These are phyloP conservation scores for Russula vinacea DNA, from an alignment of 768 basidiomycete species.

Conservation along the genomic window DNA sequence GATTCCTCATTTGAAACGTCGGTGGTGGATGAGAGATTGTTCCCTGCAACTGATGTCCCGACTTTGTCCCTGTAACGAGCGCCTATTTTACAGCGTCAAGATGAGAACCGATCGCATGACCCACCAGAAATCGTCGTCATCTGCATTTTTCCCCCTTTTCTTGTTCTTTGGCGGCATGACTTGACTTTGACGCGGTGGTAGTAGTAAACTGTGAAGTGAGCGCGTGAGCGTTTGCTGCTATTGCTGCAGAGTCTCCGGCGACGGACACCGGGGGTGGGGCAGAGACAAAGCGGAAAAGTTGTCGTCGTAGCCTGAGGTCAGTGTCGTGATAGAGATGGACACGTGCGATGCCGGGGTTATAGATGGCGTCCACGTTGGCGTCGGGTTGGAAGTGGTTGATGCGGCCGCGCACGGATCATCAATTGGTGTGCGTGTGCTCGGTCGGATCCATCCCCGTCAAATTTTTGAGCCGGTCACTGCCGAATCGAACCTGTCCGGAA, in stretches of 20 bases:
- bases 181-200: constrained; percentile 29
- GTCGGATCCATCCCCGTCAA: neutral
- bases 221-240: no score
- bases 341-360: no score
- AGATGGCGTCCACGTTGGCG: no score
- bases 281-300: no score
- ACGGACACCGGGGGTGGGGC: no score
- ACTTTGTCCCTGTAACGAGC: constrained; percentile 53
- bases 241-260: no score
- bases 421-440: neutral
- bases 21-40: constrained; percentile 35
- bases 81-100: constrained; percentile 26
- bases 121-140: constrained; percentile 83
- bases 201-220: constrained; percentile 1
- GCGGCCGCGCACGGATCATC: no score
- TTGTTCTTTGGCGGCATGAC: constrained; percentile 67
- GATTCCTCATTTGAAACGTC: constrained; percentile 47
- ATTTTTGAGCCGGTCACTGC: neutral
- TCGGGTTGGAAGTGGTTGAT: neutral
- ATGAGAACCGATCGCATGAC: constrained; percentile 24
- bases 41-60: constrained; percentile 54
- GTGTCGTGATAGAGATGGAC: no score
- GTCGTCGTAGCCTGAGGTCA: no score
- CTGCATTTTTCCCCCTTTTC: constrained; percentile 80
- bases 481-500: neutral